phyloP scores from a whole-genome alignment of 2,329 filamentous ascomycete genomes.

The Aspergillus puulaauensis region DNA sequence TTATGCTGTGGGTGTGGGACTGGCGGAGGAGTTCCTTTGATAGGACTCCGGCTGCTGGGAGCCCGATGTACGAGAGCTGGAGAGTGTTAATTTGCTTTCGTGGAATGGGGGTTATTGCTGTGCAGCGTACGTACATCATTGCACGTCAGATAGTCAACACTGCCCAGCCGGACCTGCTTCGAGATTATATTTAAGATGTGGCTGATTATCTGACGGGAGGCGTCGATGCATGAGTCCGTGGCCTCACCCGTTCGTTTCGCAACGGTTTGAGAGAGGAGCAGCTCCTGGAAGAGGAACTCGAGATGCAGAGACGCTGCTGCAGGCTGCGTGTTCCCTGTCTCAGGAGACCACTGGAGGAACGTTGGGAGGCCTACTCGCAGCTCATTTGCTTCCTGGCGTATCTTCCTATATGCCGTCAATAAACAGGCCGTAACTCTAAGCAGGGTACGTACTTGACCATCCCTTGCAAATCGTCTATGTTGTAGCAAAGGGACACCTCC shows the following conservation, averaged over 20 bases:
- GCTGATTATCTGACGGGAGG: constrained; percentile 4
- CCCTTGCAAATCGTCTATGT: no score
- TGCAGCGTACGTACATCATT: constrained; percentile 3
- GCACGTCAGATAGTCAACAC: background rate
- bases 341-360: constrained; percentile 10
- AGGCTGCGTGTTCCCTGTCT: background rate
- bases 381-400: constrained; percentile 1
- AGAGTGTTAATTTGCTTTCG: background rate
- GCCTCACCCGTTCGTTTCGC: constrained; percentile 14
- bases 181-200: constrained; percentile 1
- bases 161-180: constrained; percentile 1
- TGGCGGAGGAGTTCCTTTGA: constrained; percentile 23
- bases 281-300: constrained; percentile 22
- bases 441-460: constrained; percentile 1
- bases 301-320: constrained; percentile 8
- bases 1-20: constrained; percentile 9
- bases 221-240: background rate
- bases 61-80: constrained; percentile 14
- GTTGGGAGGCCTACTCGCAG: background rate
- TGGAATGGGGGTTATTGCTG: background rate
- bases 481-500: no score
- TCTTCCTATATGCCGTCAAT: background rate
- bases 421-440: background rate
- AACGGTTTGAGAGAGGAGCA: constrained; percentile 20
- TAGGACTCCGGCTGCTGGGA: constrained; percentile 22